These are phyloP conservation scores for Rhynchosporium agropyri DNA, from an alignment of 2,329 filamentous ascomycete species.

Conservation along the genomic window DNA sequence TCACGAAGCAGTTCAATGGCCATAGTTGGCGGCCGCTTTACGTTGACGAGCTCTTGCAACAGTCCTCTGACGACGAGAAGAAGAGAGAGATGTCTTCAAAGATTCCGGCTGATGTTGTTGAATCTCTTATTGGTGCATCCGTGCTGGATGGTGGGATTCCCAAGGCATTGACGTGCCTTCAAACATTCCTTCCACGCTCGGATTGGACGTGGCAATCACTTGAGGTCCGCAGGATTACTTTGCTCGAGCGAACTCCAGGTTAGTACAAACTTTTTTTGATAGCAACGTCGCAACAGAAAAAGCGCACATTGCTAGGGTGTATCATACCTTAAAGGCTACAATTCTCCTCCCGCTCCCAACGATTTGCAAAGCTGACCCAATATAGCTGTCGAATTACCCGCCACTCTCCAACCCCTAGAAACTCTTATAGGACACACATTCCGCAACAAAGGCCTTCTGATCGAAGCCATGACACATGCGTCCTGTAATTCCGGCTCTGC, in stretches of 20 bases:
- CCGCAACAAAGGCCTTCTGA: constrained; percentile 64
- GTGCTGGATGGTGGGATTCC: constrained; percentile 68
- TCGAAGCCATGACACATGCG: constrained; percentile 80
- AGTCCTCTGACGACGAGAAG: constrained; percentile 28
- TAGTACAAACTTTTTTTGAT: not conserved
- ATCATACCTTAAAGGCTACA: too few species aligned
- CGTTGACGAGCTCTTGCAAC: constrained; percentile 47
- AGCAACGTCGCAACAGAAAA: too few species aligned
- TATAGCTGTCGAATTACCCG: constrained; percentile 43
- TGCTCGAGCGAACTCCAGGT: constrained; percentile 49
- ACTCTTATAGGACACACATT: constrained; percentile 73
- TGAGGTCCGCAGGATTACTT: constrained; percentile 44
- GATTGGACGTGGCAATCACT: constrained; percentile 52
- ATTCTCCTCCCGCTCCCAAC: too few species aligned
- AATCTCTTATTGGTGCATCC: constrained; percentile 79
- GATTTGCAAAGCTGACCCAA: not conserved
- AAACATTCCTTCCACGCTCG: constrained; percentile 64
- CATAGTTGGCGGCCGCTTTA: constrained; percentile 73
- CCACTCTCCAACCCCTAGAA: constrained; percentile 57
- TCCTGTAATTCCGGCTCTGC: constrained; percentile 56
- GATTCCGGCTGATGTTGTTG: constrained; percentile 82
- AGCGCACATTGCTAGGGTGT: too few species aligned
- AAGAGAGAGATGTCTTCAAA: constrained; percentile 66
- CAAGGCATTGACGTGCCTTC: constrained; percentile 66
- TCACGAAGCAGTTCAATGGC: constrained; percentile 67